Percentiles rank a stretch among this genome's conserved stretches.
phyloP scores from a whole-genome alignment of 495 filamentous ascomycete genomes.

The Apiosordaria backusii region DNA sequence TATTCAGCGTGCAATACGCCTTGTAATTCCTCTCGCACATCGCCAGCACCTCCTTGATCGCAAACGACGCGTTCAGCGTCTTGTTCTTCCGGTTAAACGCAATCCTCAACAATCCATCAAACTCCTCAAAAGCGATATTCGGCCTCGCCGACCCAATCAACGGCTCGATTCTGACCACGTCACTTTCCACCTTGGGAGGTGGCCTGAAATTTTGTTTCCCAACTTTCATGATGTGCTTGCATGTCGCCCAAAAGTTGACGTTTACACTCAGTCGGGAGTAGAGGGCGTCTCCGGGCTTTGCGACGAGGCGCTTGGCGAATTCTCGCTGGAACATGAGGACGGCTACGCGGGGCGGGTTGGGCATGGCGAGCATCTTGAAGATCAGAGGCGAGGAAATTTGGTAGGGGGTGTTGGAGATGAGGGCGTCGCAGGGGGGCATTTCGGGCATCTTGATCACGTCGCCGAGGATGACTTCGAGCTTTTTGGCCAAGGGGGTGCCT shows the following conservation, averaged over 20 bases:
- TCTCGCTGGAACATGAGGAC: conserved; percentile 68
- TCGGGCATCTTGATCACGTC: conserved; percentile 85
- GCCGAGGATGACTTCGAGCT: conserved; percentile 79
- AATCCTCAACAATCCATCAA: conserved; percentile 84
- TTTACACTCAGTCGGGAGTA: conserved; percentile 87
- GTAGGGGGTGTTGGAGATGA: conserved; percentile 93
- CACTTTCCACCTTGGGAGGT: conserved; percentile 84
- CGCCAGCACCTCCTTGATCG: conserved; percentile 70
- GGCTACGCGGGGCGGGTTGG: conserved; percentile 66
- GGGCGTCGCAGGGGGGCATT: conserved; percentile 83
- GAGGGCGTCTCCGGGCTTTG: conserved; percentile 58
- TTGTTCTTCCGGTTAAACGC: conserved; percentile 64
- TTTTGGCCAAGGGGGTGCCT: conserved; percentile 73
- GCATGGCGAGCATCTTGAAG: conserved; percentile 80
- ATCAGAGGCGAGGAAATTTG: conserved; percentile 88
- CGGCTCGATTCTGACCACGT: conserved; percentile 38
- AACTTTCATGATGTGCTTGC: conserved; percentile 85
- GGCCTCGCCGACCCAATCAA: conserved; percentile 62
- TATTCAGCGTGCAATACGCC: conserved; percentile 81
- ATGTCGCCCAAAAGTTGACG: conserved; percentile 89
- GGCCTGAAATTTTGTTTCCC: conserved; percentile 94
- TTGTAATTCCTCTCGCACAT: conserved; percentile 83
- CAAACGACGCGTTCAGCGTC: conserved; percentile 70
- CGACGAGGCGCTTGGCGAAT: conserved; percentile 34
- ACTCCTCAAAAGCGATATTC: conserved; percentile 86